Conservation (phyloP, 495 filamentous ascomycete genomes). For the Amphirosellinia nigrospora region DNA sequence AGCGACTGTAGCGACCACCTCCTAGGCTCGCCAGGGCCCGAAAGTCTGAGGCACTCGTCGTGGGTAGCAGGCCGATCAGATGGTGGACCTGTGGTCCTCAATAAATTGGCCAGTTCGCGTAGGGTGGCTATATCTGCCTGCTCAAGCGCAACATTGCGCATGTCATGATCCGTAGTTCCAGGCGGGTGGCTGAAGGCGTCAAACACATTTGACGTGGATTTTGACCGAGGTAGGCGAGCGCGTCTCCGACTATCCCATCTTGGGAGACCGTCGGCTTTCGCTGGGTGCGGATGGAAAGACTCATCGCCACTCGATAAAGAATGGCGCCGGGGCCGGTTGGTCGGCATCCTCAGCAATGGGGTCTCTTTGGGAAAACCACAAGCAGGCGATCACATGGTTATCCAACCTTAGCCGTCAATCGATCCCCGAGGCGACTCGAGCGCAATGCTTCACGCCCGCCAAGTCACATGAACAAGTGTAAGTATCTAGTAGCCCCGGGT, state of each 20-base stretch:
- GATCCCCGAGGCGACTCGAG: background rate
- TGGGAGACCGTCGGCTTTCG: conserved; percentile 11
- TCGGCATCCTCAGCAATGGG: conserved; percentile 17
- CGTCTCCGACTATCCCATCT: conserved; percentile 9
- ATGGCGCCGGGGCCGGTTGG: conserved; percentile 22
- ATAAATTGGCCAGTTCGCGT: conserved; percentile 25
- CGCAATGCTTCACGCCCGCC: background rate
- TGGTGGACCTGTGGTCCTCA: conserved; percentile 25
- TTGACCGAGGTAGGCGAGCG: conserved; percentile 27
- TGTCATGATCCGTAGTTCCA: background rate
- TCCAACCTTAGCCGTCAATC: background rate
- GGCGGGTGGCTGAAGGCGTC: conserved; percentile 11
- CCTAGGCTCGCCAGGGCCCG: conserved; percentile 3
- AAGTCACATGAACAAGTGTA: background rate
- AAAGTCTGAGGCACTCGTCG: conserved; percentile 16
- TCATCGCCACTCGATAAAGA: conserved; percentile 27
- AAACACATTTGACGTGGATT: conserved; percentile 31
- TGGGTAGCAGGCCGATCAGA: conserved; percentile 5
- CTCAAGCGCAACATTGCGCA: conserved; percentile 17
- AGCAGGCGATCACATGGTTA: background rate
- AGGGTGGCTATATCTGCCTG: conserved; percentile 18
- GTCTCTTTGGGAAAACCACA: too few relatives aligned
- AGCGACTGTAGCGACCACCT: conserved; percentile 29
- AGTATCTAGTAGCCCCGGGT: background rate
- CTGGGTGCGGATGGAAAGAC: conserved; percentile 22